A percentile compares a stretch with the other conserved stretches of the same genome.
Evolutionary conservation across 495 filamentous ascomycete genomes (phyloP).

Genomic region (Hyaloscypha variabilis): DNA sequence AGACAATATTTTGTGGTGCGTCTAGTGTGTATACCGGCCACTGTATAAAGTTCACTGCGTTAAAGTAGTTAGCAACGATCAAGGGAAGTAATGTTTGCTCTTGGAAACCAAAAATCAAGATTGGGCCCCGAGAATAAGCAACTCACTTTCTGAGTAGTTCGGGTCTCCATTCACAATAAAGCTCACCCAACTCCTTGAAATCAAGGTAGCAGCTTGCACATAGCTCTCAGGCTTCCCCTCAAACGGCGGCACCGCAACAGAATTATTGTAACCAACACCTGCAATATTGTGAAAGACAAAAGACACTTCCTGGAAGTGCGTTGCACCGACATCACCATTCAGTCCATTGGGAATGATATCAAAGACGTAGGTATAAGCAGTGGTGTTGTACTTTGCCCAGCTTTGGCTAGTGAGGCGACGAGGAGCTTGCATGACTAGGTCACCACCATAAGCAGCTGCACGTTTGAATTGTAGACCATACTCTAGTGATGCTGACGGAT

Average conservation of each 20-base stretch:
- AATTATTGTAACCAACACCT: conserved; percentile 4
- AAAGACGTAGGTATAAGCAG: conserved; percentile 49
- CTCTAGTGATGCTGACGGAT: background rate
- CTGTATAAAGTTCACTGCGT: too few species aligned
- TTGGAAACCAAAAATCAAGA: too few species aligned
- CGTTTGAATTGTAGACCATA: conserved; percentile 35
- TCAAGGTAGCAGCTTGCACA: conserved; percentile 39
- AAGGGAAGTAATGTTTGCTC: too few species aligned
- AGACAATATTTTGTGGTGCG: conserved; percentile 16
- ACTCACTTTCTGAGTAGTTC: conserved; percentile 29
- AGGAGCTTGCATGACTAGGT: conserved; percentile 38
- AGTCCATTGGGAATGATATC: conserved; percentile 34
- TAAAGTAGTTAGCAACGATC: too few species aligned
- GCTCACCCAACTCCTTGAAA: conserved; percentile 45
- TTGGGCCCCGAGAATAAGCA: background rate
- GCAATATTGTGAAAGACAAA: conserved; percentile 12
- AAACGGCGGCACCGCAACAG: conserved; percentile 36
- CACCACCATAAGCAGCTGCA: conserved; percentile 35
- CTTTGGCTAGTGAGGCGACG: conserved; percentile 40
- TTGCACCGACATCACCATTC: conserved; percentile 47
- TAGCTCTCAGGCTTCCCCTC: conserved; percentile 17
- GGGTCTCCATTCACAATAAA: conserved; percentile 46
- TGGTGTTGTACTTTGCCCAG: conserved; percentile 37
- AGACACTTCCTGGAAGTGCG: conserved; percentile 12
- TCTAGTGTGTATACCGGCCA: conserved; percentile 19